These are phyloP conservation scores for Gardenia jasminoides DNA, from an alignment of 257 asterid species.

Conservation along the genomic window DNA sequence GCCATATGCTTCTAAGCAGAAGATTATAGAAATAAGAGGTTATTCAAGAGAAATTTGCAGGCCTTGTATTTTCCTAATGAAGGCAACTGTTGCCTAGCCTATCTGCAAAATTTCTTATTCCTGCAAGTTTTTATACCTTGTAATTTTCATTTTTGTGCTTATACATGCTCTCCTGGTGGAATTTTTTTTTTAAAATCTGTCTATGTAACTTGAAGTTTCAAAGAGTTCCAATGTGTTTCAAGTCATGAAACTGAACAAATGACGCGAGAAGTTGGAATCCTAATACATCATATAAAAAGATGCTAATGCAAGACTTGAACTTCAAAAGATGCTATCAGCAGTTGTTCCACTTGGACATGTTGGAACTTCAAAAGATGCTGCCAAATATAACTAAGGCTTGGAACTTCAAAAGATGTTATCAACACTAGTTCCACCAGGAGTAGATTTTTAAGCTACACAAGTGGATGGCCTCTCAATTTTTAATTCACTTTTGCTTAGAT, in stretches of 20 bases:
- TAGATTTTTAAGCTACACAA: not conserved
- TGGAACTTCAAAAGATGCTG: not conserved
- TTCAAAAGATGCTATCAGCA: too few species aligned
- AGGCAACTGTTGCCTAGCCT: not conserved
- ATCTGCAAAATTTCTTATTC: not conserved
- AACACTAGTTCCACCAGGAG: not conserved
- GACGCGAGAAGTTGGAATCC: too few species aligned
- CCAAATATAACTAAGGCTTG: not conserved
- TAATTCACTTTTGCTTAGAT: too few species aligned
- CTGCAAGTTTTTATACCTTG: not conserved
- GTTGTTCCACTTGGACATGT: too few species aligned
- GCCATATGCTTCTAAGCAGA: not conserved
- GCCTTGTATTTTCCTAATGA: not conserved
- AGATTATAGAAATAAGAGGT: not conserved
- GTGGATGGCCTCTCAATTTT: not conserved
- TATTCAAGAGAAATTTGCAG: not conserved
- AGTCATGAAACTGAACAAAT: too few species aligned
- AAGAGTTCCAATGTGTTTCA: not conserved
- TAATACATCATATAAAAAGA: too few species aligned
- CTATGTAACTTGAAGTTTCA: not conserved
- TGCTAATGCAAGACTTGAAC: too few species aligned
- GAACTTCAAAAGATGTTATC: not conserved
- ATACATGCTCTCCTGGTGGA: not conserved
- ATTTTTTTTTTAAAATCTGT: not conserved
- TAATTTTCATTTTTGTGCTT: not conserved